A percentile compares a stretch with the other conserved stretches of the same genome.
Evolutionary conservation across 1,284 basidiomycete species (phyloP).

Genomic region (Trichosporon sp.): DNA sequence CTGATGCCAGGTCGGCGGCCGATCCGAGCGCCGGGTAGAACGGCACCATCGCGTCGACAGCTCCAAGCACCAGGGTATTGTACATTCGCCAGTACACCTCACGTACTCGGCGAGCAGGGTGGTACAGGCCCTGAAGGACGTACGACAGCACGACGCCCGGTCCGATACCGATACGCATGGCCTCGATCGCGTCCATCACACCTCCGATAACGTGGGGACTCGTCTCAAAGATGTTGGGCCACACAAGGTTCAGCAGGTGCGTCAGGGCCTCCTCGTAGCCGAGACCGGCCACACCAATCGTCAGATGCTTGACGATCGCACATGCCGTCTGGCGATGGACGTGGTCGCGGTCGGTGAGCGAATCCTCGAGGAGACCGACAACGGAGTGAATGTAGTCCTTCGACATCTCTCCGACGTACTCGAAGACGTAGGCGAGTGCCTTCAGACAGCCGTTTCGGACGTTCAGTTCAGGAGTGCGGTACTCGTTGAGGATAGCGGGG

Average conservation of each 20-base stretch:
- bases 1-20: slow-evolving; percentile 68
- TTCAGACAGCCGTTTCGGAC: slow-evolving; percentile 99
- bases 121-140: slow-evolving; percentile 86
- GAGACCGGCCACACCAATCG: slow-evolving; percentile 91
- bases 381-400: slow-evolving; percentile 98
- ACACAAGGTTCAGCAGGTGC: slow-evolving; percentile 95
- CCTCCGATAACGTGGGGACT: slow-evolving; percentile 97
- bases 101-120: slow-evolving; percentile 91
- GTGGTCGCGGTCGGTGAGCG: slow-evolving; percentile 93
- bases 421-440: slow-evolving; percentile 96
- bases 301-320: slow-evolving; percentile 98
- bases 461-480: slow-evolving; percentile 95
- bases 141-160: slow-evolving; percentile 78
- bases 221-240: slow-evolving; percentile 99
- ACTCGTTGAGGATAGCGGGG: slow-evolving; percentile 97
- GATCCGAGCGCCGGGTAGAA: slow-evolving; percentile 90
- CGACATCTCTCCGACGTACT: slow-evolving; percentile 99
- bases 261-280: slow-evolving; percentile 97
- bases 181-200: slow-evolving; percentile 93
- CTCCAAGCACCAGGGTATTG: slow-evolving; percentile 78
- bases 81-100: slow-evolving; percentile 94
- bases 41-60: slow-evolving; percentile 81
- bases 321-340: slow-evolving; percentile 98
- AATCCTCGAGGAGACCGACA: slow-evolving; percentile 95
- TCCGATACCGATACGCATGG: slow-evolving; percentile 91